These are phyloP conservation scores for Lepidopterella palustris DNA, from an alignment of 495 filamentous ascomycete genomes.

Conservation along the genomic window DNA sequence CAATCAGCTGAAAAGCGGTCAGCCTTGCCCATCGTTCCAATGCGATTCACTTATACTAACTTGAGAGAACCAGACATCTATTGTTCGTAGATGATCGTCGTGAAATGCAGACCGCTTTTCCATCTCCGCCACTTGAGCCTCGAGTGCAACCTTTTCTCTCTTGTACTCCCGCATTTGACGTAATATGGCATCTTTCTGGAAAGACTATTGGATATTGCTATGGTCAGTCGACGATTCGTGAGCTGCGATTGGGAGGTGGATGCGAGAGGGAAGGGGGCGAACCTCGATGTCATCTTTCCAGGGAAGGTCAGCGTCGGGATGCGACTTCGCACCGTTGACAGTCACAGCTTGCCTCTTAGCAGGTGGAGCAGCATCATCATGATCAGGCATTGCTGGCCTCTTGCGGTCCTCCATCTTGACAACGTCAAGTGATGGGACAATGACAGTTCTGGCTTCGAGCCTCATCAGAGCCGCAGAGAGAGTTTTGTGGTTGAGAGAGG, in stretches of 20 bases:
- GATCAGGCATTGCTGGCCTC: conserved; percentile 66
- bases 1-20: conserved; percentile 57
- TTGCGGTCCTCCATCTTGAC: conserved; percentile 98
- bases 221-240: conserved; percentile 5
- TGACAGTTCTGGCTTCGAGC: conserved; percentile 62
- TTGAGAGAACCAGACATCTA: conserved; percentile 90
- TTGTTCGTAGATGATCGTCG: conserved; percentile 82
- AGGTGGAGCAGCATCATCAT: conserved; percentile 74
- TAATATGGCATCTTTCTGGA: conserved; percentile 95
- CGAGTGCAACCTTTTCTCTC: conserved; percentile 71
- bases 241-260: conserved; percentile 24
- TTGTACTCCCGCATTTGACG: conserved; percentile 98
- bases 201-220: conserved; percentile 56
- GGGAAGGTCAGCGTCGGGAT: conserved; percentile 72
- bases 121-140: conserved; percentile 66
- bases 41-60: conserved; percentile 45
- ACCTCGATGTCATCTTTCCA: conserved; percentile 89
- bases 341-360: conserved; percentile 73
- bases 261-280: conserved; percentile 41
- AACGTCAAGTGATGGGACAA: conserved; percentile 62
- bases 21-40: conserved; percentile 3
- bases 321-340: conserved; percentile 68
- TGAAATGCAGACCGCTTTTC: conserved; percentile 69
- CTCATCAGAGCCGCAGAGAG: conserved; percentile 44
- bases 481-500: conserved; percentile 6